phyloP scores from a whole-genome alignment of 768 basidiomycete species.

The Gymnopilus dilepis region DNA sequence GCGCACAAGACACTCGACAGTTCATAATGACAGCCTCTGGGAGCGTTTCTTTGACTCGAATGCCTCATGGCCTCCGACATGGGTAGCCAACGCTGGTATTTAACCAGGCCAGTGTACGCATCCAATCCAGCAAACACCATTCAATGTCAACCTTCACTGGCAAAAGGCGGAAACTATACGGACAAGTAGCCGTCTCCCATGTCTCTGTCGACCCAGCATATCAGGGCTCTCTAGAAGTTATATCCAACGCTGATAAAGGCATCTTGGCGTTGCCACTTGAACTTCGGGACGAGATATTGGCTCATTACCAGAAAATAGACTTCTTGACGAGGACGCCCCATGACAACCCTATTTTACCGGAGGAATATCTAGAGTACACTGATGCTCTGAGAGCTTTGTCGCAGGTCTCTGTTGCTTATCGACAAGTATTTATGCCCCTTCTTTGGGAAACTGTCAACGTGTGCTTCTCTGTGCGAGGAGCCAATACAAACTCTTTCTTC shows the following conservation, averaged over 20 bases:
- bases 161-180: conserved; percentile 7
- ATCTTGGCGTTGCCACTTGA: conserved; percentile 16
- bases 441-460: conserved; percentile 20
- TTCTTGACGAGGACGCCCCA: conserved; percentile 8
- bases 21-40: background rate
- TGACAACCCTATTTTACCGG: conserved; percentile 16
- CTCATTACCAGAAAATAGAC: conserved; percentile 12
- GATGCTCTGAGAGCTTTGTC: conserved; percentile 20
- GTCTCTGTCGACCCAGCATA: background rate
- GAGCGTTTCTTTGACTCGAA: background rate
- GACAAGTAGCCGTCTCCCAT: background rate
- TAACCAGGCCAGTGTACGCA: background rate
- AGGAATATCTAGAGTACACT: conserved; percentile 14
- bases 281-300: conserved; percentile 15
- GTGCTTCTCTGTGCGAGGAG: conserved; percentile 2
- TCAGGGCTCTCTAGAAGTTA: conserved; percentile 8
- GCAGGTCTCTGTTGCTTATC: conserved; percentile 20
- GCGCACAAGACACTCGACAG: background rate
- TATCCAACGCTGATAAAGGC: conserved; percentile 18
- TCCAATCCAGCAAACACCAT: background rate
- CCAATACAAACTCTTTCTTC: conserved; percentile 7
- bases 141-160: background rate
- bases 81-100: background rate
- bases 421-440: conserved; percentile 19
- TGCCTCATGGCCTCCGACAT: background rate